A percentile compares a stretch with the other conserved stretches of the same genome.
Conservation (phyloP, 768 basidiomycete genomes). For the Leccinellum rugosiceps region DNA sequence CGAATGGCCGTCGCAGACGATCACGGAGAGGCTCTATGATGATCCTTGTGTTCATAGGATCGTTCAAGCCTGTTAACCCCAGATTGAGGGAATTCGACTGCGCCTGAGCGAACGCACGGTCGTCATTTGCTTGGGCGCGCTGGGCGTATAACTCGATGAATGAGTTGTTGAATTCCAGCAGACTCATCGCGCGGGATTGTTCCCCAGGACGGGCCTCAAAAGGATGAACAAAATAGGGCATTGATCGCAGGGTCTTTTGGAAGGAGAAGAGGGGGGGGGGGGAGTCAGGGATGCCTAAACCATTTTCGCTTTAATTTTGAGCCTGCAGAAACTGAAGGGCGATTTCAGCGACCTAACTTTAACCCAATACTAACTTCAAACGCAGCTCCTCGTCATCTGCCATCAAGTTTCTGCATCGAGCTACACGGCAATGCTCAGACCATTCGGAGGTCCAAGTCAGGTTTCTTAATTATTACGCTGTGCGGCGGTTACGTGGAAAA, state of each 20-base stretch:
- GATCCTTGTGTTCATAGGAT: background rate
- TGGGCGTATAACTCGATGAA: background rate
- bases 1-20: background rate
- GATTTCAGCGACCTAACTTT: too few species aligned
- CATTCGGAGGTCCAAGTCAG: too few species aligned
- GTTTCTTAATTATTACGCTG: too few species aligned
- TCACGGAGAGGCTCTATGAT: background rate
- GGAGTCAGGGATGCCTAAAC: too few species aligned
- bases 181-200: background rate
- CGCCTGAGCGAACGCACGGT: background rate
- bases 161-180: conserved; percentile 1
- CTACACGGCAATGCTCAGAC: too few species aligned
- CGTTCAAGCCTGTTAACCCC: background rate
- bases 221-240: background rate
- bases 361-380: too few species aligned
- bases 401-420: too few species aligned
- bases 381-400: too few species aligned
- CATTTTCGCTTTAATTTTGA: too few species aligned
- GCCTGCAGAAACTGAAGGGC: too few species aligned
- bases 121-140: background rate
- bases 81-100: background rate
- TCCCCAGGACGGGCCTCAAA: background rate
- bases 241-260: background rate
- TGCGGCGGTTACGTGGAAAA: too few species aligned
- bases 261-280: background rate